Evolutionary conservation across 768 basidiomycete species (phyloP).

Genomic region (Gloeopeniophorella convolvens): DNA sequence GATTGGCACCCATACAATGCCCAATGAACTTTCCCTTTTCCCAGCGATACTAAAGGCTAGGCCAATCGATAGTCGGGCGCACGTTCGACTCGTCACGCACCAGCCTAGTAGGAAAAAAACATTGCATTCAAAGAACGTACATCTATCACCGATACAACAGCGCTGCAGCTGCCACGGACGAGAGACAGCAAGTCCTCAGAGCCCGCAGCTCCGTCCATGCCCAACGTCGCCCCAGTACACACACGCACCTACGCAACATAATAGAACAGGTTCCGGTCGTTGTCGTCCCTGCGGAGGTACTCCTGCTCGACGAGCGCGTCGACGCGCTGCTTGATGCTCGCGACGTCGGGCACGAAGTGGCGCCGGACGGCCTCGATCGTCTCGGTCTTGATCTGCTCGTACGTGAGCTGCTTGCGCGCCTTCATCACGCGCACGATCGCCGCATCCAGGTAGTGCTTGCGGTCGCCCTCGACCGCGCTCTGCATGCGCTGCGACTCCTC

Average conservation of each 20-base stretch:
- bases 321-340: slow-evolving; percentile 79
- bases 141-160: no score
- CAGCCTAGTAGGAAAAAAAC: background rate
- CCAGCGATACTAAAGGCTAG: no score
- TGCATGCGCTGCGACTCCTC: slow-evolving; percentile 86
- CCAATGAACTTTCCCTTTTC: no score
- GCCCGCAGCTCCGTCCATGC: no score
- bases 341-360: slow-evolving; percentile 82
- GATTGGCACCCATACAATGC: no score
- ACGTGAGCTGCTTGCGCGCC: slow-evolving; percentile 73
- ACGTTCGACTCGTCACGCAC: background rate
- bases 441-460: slow-evolving; percentile 81
- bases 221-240: no score
- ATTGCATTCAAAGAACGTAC: background rate
- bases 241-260: slow-evolving; percentile 81
- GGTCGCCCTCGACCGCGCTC: slow-evolving; percentile 78
- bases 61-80: no score
- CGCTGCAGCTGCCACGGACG: no score
- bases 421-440: slow-evolving; percentile 98
- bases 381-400: slow-evolving; percentile 73
- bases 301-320: slow-evolving; percentile 79
- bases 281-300: slow-evolving; percentile 73
- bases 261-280: slow-evolving; percentile 62
- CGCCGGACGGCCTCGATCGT: slow-evolving; percentile 83
- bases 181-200: no score